Conservation (phyloP, 2,329 filamentous ascomycete genomes). For the Aspergillus ruber region DNA sequence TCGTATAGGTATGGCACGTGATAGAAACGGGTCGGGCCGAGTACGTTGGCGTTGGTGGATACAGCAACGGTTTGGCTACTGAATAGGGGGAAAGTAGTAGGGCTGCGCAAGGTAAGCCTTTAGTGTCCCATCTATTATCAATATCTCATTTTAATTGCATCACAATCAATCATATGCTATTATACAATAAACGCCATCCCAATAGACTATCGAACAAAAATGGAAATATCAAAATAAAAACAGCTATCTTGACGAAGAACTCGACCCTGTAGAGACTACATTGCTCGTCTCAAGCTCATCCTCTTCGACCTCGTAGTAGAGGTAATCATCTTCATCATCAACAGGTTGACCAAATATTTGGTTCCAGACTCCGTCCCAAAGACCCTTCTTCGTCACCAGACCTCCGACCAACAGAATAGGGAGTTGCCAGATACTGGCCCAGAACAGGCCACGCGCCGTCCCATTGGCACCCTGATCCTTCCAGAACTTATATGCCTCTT, state of each 20-base stretch:
- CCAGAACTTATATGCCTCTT: constrained; percentile 78
- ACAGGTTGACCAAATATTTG: constrained; percentile 55
- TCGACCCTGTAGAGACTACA: background rate
- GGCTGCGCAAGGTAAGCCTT: background rate
- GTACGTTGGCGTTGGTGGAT: too few relatives aligned
- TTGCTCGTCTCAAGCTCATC: constrained; percentile 9
- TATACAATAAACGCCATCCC: background rate
- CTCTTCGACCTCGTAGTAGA: constrained; percentile 53
- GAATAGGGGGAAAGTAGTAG: background rate
- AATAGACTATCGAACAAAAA: background rate
- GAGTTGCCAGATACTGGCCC: constrained; percentile 96
- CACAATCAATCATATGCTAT: background rate
- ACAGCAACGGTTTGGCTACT: too few relatives aligned
- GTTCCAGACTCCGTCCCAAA: constrained; percentile 78
- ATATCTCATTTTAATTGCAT: background rate
- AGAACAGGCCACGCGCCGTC: constrained; percentile 79
- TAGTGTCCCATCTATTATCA: background rate
- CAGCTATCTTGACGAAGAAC: background rate
- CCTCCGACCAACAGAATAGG: constrained; percentile 84
- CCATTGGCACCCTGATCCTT: constrained; percentile 68
- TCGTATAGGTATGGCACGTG: too few relatives aligned
- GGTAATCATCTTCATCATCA: constrained; percentile 48
- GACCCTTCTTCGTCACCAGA: constrained; percentile 85
- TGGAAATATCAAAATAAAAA: background rate
- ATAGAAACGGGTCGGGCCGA: too few relatives aligned